Percentiles rank a stretch among this genome's conserved stretches.
Evolutionary conservation across 1,139 yeast genomes (phyloP).

Genomic region (Yamadazyma epiphylla): DNA sequence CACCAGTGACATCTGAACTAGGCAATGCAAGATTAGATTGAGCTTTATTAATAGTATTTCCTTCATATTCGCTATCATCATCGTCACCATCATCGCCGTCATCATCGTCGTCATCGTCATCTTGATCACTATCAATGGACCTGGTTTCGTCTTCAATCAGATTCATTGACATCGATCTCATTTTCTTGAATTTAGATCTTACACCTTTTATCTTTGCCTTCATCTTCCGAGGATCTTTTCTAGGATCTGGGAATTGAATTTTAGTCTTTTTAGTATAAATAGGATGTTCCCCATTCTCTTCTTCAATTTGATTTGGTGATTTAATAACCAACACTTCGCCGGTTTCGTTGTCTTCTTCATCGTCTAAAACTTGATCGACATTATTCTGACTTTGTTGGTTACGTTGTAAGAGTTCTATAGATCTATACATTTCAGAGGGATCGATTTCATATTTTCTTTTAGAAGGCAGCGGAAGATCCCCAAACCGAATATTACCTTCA

Average conservation of each 20-base stretch:
- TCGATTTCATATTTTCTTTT: constrained; percentile 50
- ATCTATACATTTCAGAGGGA: constrained; percentile 81
- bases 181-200: constrained; percentile 19
- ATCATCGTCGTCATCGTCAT: constrained; percentile 10
- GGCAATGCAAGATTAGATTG: constrained; percentile 34
- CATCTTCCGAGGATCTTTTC: constrained; percentile 13
- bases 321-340: constrained; percentile 82
- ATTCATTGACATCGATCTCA: constrained; percentile 11
- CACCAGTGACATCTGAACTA: constrained; percentile 32
- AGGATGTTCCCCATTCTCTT: constrained; percentile 25
- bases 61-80: constrained; percentile 15
- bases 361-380: constrained; percentile 3
- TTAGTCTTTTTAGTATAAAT: constrained; percentile 27
- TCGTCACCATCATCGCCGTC: constrained; percentile 15
- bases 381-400: constrained; percentile 3
- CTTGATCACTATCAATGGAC: constrained; percentile 14
- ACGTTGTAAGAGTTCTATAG: constrained; percentile 71
- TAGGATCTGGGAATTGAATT: constrained; percentile 18
- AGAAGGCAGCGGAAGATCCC: constrained; percentile 36
- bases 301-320: constrained; percentile 72
- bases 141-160: constrained; percentile 15
- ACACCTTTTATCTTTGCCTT: constrained; percentile 11
- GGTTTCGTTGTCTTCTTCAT: constrained; percentile 39
- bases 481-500: constrained; percentile 36
- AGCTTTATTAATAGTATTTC: constrained; percentile 19